Conservation (phyloP, 345 rosid species). For the Lagerstroemia speciosa region DNA sequence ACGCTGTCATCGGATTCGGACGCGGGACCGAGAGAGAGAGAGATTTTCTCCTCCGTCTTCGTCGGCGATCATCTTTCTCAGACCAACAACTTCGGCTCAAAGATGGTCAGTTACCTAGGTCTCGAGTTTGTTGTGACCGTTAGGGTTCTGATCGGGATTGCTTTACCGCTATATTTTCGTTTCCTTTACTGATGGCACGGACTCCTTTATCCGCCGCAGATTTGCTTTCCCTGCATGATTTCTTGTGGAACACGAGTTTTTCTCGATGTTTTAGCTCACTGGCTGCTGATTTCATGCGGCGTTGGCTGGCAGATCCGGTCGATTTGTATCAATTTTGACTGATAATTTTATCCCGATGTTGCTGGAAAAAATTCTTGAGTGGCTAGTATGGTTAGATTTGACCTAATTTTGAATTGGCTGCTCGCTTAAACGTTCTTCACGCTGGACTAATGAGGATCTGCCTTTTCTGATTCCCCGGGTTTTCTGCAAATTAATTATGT, state of each 20-base stretch:
- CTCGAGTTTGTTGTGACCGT: neutral
- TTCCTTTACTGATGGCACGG: neutral
- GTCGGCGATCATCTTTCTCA: neutral
- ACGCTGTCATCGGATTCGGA: neutral
- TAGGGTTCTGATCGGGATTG: neutral
- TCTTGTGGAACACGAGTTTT: neutral
- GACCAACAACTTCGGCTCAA: neutral
- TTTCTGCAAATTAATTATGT: neutral
- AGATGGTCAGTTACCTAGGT: neutral
- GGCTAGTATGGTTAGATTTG: neutral
- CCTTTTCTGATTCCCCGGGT: neutral
- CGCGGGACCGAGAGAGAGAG: neutral
- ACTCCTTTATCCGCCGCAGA: neutral
- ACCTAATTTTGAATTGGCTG: neutral
- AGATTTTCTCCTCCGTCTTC: neutral
- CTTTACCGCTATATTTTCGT: neutral
- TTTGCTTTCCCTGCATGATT: neutral
- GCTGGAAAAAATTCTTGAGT: neutral
- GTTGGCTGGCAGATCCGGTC: neutral
- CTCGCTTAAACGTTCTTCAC: neutral
- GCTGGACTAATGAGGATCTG: neutral
- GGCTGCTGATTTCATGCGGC: neutral
- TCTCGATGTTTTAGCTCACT: neutral
- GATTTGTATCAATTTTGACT: neutral
- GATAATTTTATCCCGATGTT: neutral